phyloP scores from a whole-genome alignment of 129 eudicot genomes.

The Flaveria brownii region DNA sequence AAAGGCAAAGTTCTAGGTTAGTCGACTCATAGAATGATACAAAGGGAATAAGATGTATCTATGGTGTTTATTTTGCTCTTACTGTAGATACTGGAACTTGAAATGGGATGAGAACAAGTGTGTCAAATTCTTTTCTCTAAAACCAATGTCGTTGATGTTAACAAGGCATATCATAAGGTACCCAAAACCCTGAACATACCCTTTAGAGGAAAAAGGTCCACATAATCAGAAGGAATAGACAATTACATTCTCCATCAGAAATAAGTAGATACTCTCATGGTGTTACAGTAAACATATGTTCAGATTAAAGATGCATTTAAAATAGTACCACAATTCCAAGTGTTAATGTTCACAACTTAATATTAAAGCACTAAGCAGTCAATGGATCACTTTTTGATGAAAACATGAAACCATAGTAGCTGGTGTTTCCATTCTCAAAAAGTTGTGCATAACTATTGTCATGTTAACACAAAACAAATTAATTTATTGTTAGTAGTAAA shows the following conservation, averaged over 20 bases:
- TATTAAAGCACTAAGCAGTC: neutral
- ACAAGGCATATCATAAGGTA: neutral
- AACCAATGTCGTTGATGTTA: neutral
- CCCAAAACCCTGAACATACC: neutral
- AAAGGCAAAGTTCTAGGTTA: neutral
- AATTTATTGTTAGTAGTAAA: neutral
- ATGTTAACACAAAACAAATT: neutral
- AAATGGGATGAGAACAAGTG: neutral
- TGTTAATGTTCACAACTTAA: neutral
- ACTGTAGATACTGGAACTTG: neutral
- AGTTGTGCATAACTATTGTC: neutral
- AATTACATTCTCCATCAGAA: too few species aligned
- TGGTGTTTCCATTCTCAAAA: neutral
- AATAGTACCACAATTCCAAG: neutral
- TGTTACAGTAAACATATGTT: too few species aligned
- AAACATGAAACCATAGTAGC: neutral
- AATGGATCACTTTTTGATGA: neutral
- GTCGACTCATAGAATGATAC: conserved; percentile 12
- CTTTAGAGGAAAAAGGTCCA: neutral
- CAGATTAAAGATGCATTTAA: neutral
- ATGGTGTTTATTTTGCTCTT: neutral
- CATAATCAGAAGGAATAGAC: too few species aligned
- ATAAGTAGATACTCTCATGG: too few species aligned
- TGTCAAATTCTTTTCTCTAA: neutral
- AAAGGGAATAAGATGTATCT: neutral